Conservation (phyloP, 2,329 filamentous ascomycete genomes). For the Fusarium burgessii region DNA sequence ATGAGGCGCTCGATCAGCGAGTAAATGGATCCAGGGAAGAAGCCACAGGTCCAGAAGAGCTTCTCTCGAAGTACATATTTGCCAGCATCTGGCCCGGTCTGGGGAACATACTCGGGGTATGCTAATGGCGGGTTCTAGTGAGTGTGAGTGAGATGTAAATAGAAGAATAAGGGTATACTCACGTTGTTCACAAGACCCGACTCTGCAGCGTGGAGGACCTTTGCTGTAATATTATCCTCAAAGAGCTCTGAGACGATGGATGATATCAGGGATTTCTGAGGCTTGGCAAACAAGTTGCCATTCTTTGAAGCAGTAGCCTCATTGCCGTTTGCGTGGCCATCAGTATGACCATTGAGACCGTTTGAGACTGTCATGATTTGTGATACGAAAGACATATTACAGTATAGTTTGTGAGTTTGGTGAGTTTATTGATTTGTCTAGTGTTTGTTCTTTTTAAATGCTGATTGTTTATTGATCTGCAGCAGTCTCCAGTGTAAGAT, state of each 20-base stretch:
- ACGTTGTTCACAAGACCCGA: constrained; percentile 5
- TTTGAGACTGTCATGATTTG: constrained; percentile 3
- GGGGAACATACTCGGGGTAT: constrained; percentile 42
- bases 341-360: background rate
- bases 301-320: background rate
- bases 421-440: too few species aligned
- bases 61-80: constrained; percentile 40
- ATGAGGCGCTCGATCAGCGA: constrained; percentile 50
- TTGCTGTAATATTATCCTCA: constrained; percentile 40
- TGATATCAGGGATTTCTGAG: background rate
- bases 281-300: background rate
- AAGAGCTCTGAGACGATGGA: constrained; percentile 18
- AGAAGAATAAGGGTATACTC: too few species aligned
- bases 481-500: background rate
- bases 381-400: background rate
- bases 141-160: background rate
- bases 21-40: constrained; percentile 55
- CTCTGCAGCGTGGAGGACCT: constrained; percentile 30
- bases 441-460: constrained; percentile 2
- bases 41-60: constrained; percentile 54
- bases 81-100: constrained; percentile 29
- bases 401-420: background rate
- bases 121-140: constrained; percentile 31
- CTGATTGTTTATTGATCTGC: background rate
- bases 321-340: constrained; percentile 9